Conservation (phyloP, 345 rosid species). For the thale cress (Arabidopsis thaliana) region TAIR10.1 NC_003076.8:216501-217000, state of each 20-base stretch:
- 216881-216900: neutral
- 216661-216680: neutral
- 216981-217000: neutral
- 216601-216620: constrained; percentile 25
- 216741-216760: neutral
- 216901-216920: neutral
- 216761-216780: neutral
- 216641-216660: neutral
- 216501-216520: constrained; percentile 34
- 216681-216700: neutral
- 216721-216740: neutral
- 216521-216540: constrained; percentile 20
- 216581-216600: constrained; percentile 11
- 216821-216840: neutral
- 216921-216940: constrained; percentile 17
- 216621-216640: neutral
- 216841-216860: neutral
- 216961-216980: neutral
- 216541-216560: constrained; percentile 16
- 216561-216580: constrained; percentile 22
- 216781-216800: constrained; percentile 23
- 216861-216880: neutral
- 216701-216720: constrained; percentile 12
- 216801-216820: neutral
- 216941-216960: neutral